Evolutionary conservation across 2,329 filamentous ascomycete species (phyloP), one percentile per base, ranked within the genome.

Genomic region (Pleoardoris graminearum): DNA sequence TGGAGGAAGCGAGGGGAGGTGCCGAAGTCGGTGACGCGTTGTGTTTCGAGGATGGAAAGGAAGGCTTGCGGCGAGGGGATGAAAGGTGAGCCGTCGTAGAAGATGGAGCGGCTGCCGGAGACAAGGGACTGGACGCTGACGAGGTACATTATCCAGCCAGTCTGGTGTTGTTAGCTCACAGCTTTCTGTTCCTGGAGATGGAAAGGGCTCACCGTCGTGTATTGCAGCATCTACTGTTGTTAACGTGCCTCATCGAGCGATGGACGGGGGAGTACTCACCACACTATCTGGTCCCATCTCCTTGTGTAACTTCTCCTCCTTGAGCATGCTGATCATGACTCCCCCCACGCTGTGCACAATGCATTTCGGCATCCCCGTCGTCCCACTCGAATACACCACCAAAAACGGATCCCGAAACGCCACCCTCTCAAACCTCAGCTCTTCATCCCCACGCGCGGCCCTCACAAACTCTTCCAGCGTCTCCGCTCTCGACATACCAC

Each of bases 41-140:
- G 83, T 56, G 86, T 77, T 14, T 78, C 82, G 12, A 86, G 74
- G 11, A 91, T 76, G 53, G 81, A 80, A 25, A 91, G 74, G 60
- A 91, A 84, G 3, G 82, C 79, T 16, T 76, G 79, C 1, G 84
- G 75, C 55, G 89, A 84, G 0, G 90, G 90, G 39, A 85, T 75
- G 71, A 95, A 91, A 0, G 90, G 90, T 7, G 86, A 90, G 3
- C 90, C 91, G 66, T 95, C 90, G 68, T 95, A 95, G n/a, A 93
- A 76, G 1, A 95, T 72, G 1, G 82, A 77, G 5, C 83, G 79
- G 0, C 79, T 78, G 7, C 89, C 89, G 33, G 79, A 74, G 1
- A 87, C 62, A 7, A 93, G 76, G 3, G 79, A 76, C 17, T 79
- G 77, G 0, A 90, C 77, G 32, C 80, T 82, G 2, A 79, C 75